A percentile compares a stretch with the other conserved stretches of the same genome.
Evolutionary conservation across 805 yeast genomes (phyloP).

Genomic region (Ogataea populi-albae): DNA sequence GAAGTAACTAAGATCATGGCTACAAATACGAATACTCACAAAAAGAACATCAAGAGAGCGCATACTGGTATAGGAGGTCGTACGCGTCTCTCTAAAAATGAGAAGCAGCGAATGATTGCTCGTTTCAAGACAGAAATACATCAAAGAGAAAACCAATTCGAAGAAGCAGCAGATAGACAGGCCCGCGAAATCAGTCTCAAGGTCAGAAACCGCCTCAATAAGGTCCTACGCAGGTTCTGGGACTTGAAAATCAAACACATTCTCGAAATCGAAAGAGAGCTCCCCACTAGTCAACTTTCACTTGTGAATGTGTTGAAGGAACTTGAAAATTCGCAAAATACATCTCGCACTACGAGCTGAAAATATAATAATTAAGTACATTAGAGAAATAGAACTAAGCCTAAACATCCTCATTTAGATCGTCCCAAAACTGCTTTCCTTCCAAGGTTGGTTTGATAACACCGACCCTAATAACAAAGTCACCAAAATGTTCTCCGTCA

Average conservation of each 20-base stretch:
- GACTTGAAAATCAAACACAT: conserved; percentile 44
- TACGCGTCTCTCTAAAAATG: conserved; percentile 29
- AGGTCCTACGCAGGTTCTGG: conserved; percentile 49
- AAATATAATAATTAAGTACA: not conserved
- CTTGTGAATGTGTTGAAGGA: conserved; percentile 33
- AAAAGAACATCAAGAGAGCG: conserved; percentile 1
- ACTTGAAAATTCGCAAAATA: too few relatives aligned
- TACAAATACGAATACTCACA: not conserved
- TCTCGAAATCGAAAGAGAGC: conserved; percentile 43
- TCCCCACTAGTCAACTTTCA: conserved; percentile 26
- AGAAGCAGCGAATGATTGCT: conserved; percentile 37
- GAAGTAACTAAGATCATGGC: too few relatives aligned
- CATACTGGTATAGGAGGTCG: conserved; percentile 3
- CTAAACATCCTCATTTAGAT: conserved; percentile 74
- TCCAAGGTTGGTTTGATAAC: conserved; percentile 83
- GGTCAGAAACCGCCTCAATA: conserved; percentile 41
- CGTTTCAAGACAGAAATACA: conserved; percentile 22
- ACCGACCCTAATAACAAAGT: conserved; percentile 83
- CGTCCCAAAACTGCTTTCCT: conserved; percentile 94
- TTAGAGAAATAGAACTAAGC: not conserved
- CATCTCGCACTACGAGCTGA: not conserved
- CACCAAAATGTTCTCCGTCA: conserved; percentile 95
- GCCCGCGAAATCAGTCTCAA: conserved; percentile 34
- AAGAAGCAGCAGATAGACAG: conserved; percentile 25
- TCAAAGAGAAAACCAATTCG: conserved; percentile 19